Conservation (phyloP, 306 rosid genomes). For the Dicorynia guianensis region DNA sequence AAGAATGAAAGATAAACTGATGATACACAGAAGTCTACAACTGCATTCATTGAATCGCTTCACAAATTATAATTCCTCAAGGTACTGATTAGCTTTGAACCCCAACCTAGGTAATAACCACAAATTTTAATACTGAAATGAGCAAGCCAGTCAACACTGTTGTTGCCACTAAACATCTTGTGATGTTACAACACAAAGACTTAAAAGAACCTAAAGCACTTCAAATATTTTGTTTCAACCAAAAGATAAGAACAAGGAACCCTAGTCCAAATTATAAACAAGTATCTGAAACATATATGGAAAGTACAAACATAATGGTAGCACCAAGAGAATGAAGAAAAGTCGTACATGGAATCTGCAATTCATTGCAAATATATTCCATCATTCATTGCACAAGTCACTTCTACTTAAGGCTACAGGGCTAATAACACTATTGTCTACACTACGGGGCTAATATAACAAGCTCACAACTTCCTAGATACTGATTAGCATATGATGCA, state of each 20-base stretch:
- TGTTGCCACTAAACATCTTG: background rate
- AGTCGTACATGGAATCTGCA: background rate
- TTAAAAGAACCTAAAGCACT: background rate
- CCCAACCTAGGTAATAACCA: background rate
- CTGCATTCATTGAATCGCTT: slow-evolving; percentile 2
- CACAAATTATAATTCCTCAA: background rate
- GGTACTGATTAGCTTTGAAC: background rate
- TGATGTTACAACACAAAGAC: background rate
- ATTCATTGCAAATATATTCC: background rate
- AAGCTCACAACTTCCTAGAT: slow-evolving; percentile 1
- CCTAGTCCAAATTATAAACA: background rate
- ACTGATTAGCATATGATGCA: background rate
- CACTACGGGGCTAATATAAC: too few species aligned
- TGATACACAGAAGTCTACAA: background rate
- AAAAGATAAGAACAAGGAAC: background rate
- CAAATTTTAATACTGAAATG: background rate
- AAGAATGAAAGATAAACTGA: background rate
- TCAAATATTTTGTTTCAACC: background rate
- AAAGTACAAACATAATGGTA: background rate
- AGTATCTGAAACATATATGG: background rate
- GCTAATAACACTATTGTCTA: background rate
- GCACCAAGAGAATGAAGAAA: background rate
- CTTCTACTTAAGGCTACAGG: background rate
- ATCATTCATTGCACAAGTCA: background rate
- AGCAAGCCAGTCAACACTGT: background rate